Base-by-base conservation (phyloP, 1,139 yeast genomes). In the Diutina catenulata region DNA sequence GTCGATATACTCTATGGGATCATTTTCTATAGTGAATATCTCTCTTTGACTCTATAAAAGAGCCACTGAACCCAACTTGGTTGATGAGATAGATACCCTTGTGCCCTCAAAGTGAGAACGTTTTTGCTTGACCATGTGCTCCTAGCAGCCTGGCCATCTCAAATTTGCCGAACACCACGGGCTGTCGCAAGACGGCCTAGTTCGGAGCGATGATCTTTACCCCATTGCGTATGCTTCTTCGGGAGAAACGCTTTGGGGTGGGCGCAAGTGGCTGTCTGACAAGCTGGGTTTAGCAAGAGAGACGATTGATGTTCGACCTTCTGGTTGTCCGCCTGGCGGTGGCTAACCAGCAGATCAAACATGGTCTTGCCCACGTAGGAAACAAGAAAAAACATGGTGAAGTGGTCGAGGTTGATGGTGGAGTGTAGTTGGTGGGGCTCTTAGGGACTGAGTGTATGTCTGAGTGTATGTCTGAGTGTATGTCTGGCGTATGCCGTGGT, bases 21-120 rank as follows among this genome's bases (percentile, higher is more conserved):
- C 97, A 88, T 88, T 87, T n/a, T 88, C 96, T 88, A 88, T 88
- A 86, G 95, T 83, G 80, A 80, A 83, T 95, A 94, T 84, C 95
- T 83, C 93, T 83, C 94, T 82, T 80, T 84, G 94, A 80, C 94
- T 84, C 94, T 82, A 81, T 87, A 77, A 78, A 86, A 79, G 94
- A 86, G 96, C 95, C 95, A 86, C 94, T 82, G 94, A 83, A 81
- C 83, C 95, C 95, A 87, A 84, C 95, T 83, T 83, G 93, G 94
- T 80, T 80, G 94, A 87, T 86, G 95, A 83, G 94, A 70, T 71
- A 70, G 80, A 80, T 80, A 80, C 95, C 94, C 83, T 79, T 76
- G 74, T 73, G 74, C 94, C 94, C 94, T 83, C 93, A 74, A 73
- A 60, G 72, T 70, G 70, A 66, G 71, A 65, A 54, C 42, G 40